Base-by-base conservation (phyloP, 805 yeast genomes). In the Saccharomycopsis oosterbeekiorum region DNA sequence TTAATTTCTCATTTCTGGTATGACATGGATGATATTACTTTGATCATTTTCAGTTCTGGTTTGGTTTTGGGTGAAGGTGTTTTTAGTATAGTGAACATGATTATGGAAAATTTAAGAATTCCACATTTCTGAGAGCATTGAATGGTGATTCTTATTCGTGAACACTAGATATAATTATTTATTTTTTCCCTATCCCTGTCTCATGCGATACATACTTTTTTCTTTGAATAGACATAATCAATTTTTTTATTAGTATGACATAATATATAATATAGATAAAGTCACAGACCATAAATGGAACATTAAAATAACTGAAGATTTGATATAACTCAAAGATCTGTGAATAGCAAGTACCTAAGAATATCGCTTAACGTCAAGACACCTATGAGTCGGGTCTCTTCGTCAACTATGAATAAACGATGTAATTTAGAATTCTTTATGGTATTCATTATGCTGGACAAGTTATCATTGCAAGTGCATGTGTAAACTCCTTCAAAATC, bases 401-500 rank as follows among this genome's bases (percentile, higher is more conserved):
- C 86, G 71, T 94, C 96, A 36, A 94, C 97, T 37, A 94, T 91
- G 69, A 92, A 89, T 70, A 94, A 80, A 72, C 99, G 81, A 71
- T 94, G 97, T 64, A 94, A 80, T 67, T 98, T 82, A 40, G 96
- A 85, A 67, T 91, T 88, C 68, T 97, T 82, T 63, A 94, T 90
- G 41, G 96, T 92, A 71, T 92, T 97, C 84, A 94, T 81, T 61
- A 94, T 87, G 15, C 96, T 89, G 64, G 93, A 86, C 62, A 94
- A 76, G 65, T 92, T 80, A 71, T 94, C 99, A 67, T 84, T 81
- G 66, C 84, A 79, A 0, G 97, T 89, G 74, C 99, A 94, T 0
- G 98, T 94, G 74, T 91, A 89, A 14, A 94, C 98, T 62, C 99
- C 99, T 73, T 94, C 98, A 68, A 93, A 94, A 71, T 94, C 97